Conservation (phyloP, 805 yeast species). For the Myxozyma vanderwaltii region DNA sequence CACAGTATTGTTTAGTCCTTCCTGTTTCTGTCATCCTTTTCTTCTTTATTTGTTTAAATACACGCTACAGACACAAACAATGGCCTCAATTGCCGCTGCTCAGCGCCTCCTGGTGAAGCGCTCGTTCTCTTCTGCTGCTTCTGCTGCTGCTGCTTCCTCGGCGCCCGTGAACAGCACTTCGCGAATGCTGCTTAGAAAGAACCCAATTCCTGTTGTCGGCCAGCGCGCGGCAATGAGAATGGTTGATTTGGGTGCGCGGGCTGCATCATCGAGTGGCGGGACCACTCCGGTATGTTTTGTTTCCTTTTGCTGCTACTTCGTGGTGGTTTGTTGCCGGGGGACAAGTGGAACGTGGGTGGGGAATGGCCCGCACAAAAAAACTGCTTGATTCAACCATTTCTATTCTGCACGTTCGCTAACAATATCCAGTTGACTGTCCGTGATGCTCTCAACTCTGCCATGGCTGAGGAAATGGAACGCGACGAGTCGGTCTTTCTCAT, state of each 20-base stretch:
- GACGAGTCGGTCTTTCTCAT: conserved; percentile 91
- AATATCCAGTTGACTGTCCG: conserved; percentile 73
- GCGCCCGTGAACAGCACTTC: conserved; percentile 14
- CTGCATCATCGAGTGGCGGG: conserved; percentile 40
- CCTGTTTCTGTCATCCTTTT: conserved; percentile 3
- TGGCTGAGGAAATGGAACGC: conserved; percentile 96
- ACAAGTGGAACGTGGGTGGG: too few species aligned
- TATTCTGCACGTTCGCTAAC: too few species aligned
- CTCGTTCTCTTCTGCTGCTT: conserved; percentile 19
- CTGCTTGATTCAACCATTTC: too few species aligned
- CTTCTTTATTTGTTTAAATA: too few species aligned
- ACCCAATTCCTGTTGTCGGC: conserved; percentile 34
- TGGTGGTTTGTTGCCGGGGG: too few species aligned
- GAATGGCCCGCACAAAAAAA: too few species aligned
- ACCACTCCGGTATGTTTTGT: conserved; percentile 38
- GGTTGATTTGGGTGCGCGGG: conserved; percentile 36
- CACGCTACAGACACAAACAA: conserved; percentile 4
- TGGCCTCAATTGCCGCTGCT: conserved; percentile 27
- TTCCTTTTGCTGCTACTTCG: background rate
- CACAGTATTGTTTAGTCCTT: conserved; percentile 1
- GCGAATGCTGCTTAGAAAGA: conserved; percentile 24
- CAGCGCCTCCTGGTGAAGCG: conserved; percentile 34
- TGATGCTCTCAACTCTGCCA: conserved; percentile 92
- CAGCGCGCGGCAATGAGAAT: conserved; percentile 41
- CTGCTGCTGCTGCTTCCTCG: conserved; percentile 19